Conservation (phyloP, 345 rosid genomes). For the Arabis hirsuta region DNA sequence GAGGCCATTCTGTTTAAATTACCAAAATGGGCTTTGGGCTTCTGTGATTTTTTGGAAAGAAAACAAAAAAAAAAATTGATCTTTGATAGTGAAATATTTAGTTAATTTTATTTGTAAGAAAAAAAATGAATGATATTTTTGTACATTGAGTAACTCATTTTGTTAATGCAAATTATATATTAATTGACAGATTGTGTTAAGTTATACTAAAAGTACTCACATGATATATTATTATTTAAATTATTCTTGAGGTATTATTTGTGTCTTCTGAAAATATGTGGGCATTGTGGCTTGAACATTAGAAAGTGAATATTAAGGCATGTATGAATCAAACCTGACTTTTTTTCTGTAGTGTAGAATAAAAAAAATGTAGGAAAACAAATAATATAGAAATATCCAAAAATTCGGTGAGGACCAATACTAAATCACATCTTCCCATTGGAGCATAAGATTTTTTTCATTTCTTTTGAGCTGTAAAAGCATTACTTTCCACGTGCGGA, state of each 20-base stretch:
- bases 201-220: too few relatives aligned
- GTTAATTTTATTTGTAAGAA: too few relatives aligned
- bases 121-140: too few relatives aligned
- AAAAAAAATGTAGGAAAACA: not conserved
- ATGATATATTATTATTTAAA: too few relatives aligned
- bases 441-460: constrained; percentile 7
- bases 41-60: not conserved
- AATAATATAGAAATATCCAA: not conserved
- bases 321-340: constrained; percentile 14
- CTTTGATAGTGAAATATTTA: not conserved
- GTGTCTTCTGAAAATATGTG: not conserved
- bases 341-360: constrained; percentile 6
- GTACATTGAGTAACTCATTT: not conserved
- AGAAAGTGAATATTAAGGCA: constrained; percentile 13
- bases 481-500: constrained; percentile 24
- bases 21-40: constrained; percentile 37
- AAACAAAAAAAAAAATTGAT: not conserved
- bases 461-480: constrained; percentile 36
- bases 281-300: not conserved
- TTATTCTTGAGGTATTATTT: not conserved
- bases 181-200: not conserved
- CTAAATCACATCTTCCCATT: constrained; percentile 28
- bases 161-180: not conserved
- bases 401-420: constrained; percentile 23
- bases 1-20: constrained; percentile 32